Base-by-base conservation (phyloP, 352 stramenopile genomes). In the Phytopythium vexans region DNA sequence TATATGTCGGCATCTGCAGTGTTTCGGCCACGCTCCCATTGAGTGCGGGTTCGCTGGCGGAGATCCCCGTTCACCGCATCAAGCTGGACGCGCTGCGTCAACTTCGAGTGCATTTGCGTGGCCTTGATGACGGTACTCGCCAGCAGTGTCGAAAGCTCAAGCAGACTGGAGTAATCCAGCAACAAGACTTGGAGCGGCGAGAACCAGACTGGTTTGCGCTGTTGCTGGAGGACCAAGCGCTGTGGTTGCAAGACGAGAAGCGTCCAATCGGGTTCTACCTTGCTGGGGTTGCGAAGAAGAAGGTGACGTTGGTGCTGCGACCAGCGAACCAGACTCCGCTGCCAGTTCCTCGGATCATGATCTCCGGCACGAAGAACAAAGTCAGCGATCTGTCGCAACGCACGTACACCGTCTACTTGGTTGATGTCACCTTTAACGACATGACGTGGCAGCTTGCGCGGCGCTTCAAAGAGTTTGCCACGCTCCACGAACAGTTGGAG, bases 301-400 rank as follows among this genome's bases (percentile, higher is more conserved):
- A 42, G 35, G 50, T 77, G 45, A 16, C 60, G 10, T 41, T 86
- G n/a, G 31, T 64, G 43, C 41, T 86, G n/a, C 50, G 62, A 2
- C 60, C 66, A 5, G 51, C 80, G 14, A 80, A 82, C 50, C 49
- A 55, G 38, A 89, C 91, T 77, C 83, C 83, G 4, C 71, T 78
- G 10, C 79, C 83, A 14, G 82, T 66, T 16, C 64, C 92, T 21
- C 51, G 86, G 41, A 49, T 94, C 12, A 55, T 55, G 1, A 90
- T 94, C 42, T 60, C 73, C 0, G 52, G 58, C n/a, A 87, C 75
- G n/a, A 84, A 85, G 52, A 89, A 68, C 58, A 89, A 86, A 63
- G 61, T 89, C 21, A 94, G 83, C 54, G 83, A 94, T 53, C 60
- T 94, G 0, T 88, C 82, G 3, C 76, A 89, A 46, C 74, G 76